Conservation (phyloP, 768 basidiomycete species). For the Auriscalpium vulgare region DNA sequence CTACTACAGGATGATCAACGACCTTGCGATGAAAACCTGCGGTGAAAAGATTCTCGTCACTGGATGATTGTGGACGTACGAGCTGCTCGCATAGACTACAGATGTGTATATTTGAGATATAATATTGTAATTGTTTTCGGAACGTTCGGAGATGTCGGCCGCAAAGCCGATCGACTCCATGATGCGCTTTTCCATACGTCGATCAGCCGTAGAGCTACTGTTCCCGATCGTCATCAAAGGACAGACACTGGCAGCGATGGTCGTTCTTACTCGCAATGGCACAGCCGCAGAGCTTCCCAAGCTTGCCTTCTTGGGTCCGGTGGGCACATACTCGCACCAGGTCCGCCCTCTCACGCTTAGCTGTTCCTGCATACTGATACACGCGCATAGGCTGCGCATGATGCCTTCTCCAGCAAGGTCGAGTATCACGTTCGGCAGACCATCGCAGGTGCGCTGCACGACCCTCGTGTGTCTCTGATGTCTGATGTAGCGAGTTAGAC, state of each 20-base stretch:
- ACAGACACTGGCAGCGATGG: background rate
- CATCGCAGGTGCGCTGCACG: conserved; percentile 16
- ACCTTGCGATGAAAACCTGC: conserved; percentile 21
- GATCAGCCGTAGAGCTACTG: too few species aligned
- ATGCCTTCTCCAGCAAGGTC: conserved; percentile 37
- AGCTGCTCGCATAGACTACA: background rate
- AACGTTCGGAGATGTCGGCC: too few species aligned
- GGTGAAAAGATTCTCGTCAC: conserved; percentile 9
- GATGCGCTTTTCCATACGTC: too few species aligned
- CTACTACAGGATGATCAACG: conserved; percentile 50
- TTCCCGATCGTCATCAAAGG: too few species aligned
- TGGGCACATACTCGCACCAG: conserved; percentile 68
- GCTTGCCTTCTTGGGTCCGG: conserved; percentile 56
- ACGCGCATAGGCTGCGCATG: conserved; percentile 35
- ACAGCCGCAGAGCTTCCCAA: background rate
- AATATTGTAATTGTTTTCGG: too few species aligned
- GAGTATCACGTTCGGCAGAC: conserved; percentile 23
- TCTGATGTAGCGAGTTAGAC: conserved; percentile 32
- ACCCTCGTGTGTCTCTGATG: background rate
- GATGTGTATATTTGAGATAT: background rate
- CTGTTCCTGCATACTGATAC: conserved; percentile 13
- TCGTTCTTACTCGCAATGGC: background rate
- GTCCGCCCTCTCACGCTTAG: conserved; percentile 22
- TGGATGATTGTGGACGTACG: background rate
- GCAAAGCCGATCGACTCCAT: background rate